A percentile compares a stretch with the other conserved stretches of the same genome.
Conservation (phyloP, 2,329 filamentous ascomycete species). For the Penicillium sp. region DNA sequence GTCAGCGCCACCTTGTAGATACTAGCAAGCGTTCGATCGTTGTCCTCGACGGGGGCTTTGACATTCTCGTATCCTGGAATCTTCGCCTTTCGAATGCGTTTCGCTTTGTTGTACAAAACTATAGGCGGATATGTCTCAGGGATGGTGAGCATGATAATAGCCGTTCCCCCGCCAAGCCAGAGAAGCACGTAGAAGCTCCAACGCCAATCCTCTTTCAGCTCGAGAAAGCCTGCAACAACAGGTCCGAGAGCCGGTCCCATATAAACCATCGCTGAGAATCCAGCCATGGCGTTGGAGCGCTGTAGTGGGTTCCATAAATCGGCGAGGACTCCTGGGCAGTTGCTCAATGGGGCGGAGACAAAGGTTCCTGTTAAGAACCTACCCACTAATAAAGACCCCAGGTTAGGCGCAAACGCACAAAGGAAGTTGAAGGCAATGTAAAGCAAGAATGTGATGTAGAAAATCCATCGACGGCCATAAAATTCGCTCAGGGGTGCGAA, state of each 20-base stretch:
- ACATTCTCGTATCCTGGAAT: conserved; percentile 52
- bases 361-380: conserved; percentile 54
- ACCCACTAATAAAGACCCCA: conserved; percentile 50
- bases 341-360: conserved; percentile 45
- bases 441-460: conserved; percentile 37
- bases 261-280: conserved; percentile 52
- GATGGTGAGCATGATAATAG: conserved; percentile 51
- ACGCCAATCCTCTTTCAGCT: conserved; percentile 49
- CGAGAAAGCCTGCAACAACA: conserved; percentile 53
- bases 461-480: conserved; percentile 50
- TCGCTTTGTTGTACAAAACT: conserved; percentile 52
- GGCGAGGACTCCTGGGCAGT: conserved; percentile 48
- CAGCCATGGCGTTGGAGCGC: conserved; percentile 52
- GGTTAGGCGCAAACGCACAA: conserved; percentile 53
- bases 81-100: conserved; percentile 46
- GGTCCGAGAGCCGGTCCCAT: conserved; percentile 52
- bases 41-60: conserved; percentile 47
- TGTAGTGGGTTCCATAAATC: conserved; percentile 52
- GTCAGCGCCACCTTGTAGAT: conserved; percentile 52
- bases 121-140: conserved; percentile 53
- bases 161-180: conserved; percentile 35
- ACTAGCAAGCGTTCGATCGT: conserved; percentile 39
- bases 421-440: conserved; percentile 42
- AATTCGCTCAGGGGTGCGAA: conserved; percentile 65
- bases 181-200: conserved; percentile 45